Base-by-base conservation (phyloP, 371 early-diverging fungal genomes). In the Rhizomucor miehei region DNA sequence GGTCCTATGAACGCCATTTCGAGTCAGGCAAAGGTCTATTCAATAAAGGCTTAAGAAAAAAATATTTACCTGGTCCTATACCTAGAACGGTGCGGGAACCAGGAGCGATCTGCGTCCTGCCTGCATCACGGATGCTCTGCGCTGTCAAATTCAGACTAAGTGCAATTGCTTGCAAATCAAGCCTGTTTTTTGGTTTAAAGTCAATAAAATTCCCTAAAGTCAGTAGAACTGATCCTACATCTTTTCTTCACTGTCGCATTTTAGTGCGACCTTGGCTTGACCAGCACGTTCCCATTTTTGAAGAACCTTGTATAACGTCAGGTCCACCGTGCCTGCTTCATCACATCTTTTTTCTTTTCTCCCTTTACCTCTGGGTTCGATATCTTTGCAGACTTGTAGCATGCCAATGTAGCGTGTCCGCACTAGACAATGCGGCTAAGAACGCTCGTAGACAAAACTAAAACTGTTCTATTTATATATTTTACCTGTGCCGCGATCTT, bases 91-190 rank as follows among this genome's bases (percentile, higher is more conserved):
- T 99, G 34, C 89, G 76, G 16, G 98, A 91, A 17, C 96, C 96
- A 21, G 97, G 87, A 8, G 91, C 94, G 56, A 99, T 94, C 73
- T 99, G 99, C 40, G 99, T 99, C 43, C 95, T 77, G 23, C 99
- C 99, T 16, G 99, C 99, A 75, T 99, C 99, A 36, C 80, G 77
- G 48, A 98, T 94, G 51, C 81, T 84, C 57, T 87, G 79, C 14
- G 94, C 90, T 20, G 89, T 84, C 44, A 98, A 67, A 14, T 90
- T 90, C 20, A 78, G 46, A 17, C 73, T 68, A 38, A 67, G 71
- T 0, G 98, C 98, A 54, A 75, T 63, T 2, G 77, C 76, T 66
- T 92, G 85, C 44, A 97, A 58, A 48, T 82, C 69, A 45, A 93
- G 62, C 73, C 92, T 90, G 57, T 38, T 13, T 21, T 17, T 23